These are phyloP conservation scores for Eremochloa ophiuroides DNA, from an alignment of 176 grass and related monocot species.

Conservation along the genomic window DNA sequence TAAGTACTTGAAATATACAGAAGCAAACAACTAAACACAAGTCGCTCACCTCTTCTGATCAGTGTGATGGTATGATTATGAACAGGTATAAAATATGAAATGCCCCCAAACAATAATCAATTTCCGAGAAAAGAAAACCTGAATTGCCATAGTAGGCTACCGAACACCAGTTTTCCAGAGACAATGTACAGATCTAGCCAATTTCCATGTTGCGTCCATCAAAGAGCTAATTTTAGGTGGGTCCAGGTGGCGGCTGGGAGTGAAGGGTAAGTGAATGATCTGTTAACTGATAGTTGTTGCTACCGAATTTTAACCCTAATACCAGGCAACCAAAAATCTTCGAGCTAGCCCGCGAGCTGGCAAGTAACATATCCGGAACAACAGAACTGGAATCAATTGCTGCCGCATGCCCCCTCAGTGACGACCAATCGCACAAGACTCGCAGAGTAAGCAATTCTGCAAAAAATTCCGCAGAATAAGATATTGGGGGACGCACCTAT, in stretches of 20 bases:
- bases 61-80: neutral
- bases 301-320: slow-evolving; percentile 13
- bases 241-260: neutral
- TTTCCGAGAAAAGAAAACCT: neutral
- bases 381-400: slow-evolving; percentile 13
- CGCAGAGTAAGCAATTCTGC: neutral
- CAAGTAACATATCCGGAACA: neutral
- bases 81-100: neutral
- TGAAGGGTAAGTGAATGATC: neutral
- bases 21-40: neutral
- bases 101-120: neutral
- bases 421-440: neutral
- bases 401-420: neutral
- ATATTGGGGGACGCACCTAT: slow-evolving; percentile 43
- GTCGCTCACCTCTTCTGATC: neutral
- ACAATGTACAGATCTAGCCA: slow-evolving; percentile 8
- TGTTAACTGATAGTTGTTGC: neutral
- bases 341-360: neutral
- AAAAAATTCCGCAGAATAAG: neutral
- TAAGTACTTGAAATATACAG: neutral
- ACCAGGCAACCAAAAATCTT: neutral
- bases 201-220: neutral
- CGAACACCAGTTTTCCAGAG: neutral
- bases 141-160: neutral
- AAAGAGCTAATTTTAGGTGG: neutral